Evolutionary conservation across 2,329 filamentous ascomycete genomes (phyloP), one percentile per base, ranked within the genome.

Genomic region (Chrysosporium queenslandicum): DNA sequence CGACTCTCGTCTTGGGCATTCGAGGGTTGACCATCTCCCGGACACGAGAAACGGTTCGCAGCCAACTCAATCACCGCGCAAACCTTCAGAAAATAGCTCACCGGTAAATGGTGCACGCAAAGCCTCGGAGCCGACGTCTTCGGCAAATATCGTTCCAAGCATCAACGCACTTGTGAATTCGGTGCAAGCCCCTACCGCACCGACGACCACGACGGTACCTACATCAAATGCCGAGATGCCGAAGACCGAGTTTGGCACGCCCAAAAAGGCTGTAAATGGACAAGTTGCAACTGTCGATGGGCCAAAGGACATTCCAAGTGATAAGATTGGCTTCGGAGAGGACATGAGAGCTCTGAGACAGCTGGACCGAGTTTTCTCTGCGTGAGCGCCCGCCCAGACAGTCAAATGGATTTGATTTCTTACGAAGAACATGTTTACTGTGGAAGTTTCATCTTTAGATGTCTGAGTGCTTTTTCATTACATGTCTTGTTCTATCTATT

Each of bases 341-440:
- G 84, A 87, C 58, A 77, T 76, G 55, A 74, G 82, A 58, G 82
- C 82, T 1, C 66, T 87, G 42, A 75, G 80, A 57, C 81, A 85
- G 63, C 70, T 87, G 46, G 80, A 87, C 65, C 68, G 72, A 20
- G 74, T 73, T 1, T 77, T 77, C 50, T 69, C 62, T 6, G 67
- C 67, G 34, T 71, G 56, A 64, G 16, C 18, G 14, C 20, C 8
- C 16, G 36, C 5, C n/a, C 37, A 23, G 8, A 5, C 37, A 21
- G 14, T 21, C n/a, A 20, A 40, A 20, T 40, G 37, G 9, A 12
- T 36, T 36, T 9, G 4, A 14, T 20, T 39, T 23, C n/a, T 40
- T 7, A 11, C 7, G 2, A 5, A 39, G 16, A 40, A 23, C 18
- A 29, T 29, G 4, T 23, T 11, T 11, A 21, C 21, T 23, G 18